Percentiles rank a stretch among this genome's conserved stretches.
Conservation (phyloP, 768 basidiomycete genomes). For the Symmetrospora coprosmae region DNA sequence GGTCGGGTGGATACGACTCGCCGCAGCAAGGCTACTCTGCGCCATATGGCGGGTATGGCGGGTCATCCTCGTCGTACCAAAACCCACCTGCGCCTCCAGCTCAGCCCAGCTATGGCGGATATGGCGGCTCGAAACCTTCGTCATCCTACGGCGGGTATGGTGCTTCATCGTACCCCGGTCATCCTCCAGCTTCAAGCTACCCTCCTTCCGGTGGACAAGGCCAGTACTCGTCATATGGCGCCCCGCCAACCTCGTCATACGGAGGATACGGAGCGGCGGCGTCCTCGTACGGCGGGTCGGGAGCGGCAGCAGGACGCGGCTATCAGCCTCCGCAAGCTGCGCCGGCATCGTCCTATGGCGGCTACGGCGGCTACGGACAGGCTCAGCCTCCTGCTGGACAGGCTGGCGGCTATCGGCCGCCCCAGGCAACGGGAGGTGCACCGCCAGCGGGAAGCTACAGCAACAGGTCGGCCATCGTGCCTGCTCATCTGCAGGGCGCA, state of each 20-base stretch:
- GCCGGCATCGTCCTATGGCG: neutral
- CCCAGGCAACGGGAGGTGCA: neutral
- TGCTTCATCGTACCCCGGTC: neutral
- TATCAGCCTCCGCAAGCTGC: neutral
- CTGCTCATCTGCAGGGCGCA: neutral
- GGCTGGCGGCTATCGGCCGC: neutral
- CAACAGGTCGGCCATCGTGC: conserved; percentile 7
- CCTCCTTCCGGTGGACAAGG: too few relatives aligned
- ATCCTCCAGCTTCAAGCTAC: neutral
- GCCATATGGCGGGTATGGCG: neutral
- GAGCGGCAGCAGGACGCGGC: neutral
- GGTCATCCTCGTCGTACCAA: neutral
- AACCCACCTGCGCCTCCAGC: neutral
- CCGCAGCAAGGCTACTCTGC: neutral
- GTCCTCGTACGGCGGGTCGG: too few relatives aligned
- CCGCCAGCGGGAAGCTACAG: too few relatives aligned
- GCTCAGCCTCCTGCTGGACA: neutral
- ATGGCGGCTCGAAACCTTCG: neutral
- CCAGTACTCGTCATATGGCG: neutral
- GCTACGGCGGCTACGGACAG: conserved; percentile 13
- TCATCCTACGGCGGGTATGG: conserved; percentile 8
- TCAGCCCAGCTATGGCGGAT: neutral
- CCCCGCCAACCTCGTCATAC: neutral
- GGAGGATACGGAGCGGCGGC: too few relatives aligned
- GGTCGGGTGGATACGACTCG: conserved; percentile 1